phyloP scores from a whole-genome alignment of 2,329 filamentous ascomycete species.

The Hysterium pulicare region DNA sequence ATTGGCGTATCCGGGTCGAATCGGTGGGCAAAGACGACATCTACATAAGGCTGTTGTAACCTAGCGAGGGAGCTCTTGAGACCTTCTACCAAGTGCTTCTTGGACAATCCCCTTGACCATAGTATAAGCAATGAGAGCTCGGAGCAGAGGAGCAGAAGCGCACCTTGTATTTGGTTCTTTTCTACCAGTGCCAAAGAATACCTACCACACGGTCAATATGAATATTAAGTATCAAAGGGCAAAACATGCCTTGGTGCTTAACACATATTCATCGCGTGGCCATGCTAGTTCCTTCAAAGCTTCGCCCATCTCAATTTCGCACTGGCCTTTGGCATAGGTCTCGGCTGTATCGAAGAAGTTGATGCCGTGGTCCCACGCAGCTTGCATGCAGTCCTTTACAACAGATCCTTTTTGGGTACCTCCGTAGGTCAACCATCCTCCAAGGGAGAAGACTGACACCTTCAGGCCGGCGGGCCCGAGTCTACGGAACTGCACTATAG shows the following conservation, averaged over 20 bases:
- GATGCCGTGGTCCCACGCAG: conserved; percentile 49
- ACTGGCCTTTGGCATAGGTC: conserved; percentile 57
- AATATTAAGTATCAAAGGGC: conserved; percentile 20
- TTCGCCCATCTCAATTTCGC: conserved; percentile 58
- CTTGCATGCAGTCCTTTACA: conserved; percentile 50
- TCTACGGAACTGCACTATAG: conserved; percentile 43
- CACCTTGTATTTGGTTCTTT: conserved; percentile 59
- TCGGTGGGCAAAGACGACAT: conserved; percentile 61
- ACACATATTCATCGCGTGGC: conserved; percentile 47
- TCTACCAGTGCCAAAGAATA: conserved; percentile 55
- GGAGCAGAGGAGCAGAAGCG: too few relatives aligned
- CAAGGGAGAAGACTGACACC: conserved; percentile 50
- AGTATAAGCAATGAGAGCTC: conserved; percentile 55
- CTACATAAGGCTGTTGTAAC: conserved; percentile 63
- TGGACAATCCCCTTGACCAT: conserved; percentile 51
- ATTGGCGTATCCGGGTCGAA: conserved; percentile 58
- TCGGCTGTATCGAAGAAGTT: conserved; percentile 53
- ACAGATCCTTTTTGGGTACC: conserved; percentile 49
- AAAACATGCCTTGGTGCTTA: conserved; percentile 28
- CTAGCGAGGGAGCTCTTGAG: conserved; percentile 57
- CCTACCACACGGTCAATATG: conserved; percentile 21
- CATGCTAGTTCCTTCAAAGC: conserved; percentile 47
- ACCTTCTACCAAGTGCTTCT: conserved; percentile 56
- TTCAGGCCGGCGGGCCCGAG: conserved; percentile 48
- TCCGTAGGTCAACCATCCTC: conserved; percentile 46